Evolutionary conservation across 345 rosid genomes (phyloP), one percentile per base, ranked within the genome.

Genomic region (Camelina laxa): DNA sequence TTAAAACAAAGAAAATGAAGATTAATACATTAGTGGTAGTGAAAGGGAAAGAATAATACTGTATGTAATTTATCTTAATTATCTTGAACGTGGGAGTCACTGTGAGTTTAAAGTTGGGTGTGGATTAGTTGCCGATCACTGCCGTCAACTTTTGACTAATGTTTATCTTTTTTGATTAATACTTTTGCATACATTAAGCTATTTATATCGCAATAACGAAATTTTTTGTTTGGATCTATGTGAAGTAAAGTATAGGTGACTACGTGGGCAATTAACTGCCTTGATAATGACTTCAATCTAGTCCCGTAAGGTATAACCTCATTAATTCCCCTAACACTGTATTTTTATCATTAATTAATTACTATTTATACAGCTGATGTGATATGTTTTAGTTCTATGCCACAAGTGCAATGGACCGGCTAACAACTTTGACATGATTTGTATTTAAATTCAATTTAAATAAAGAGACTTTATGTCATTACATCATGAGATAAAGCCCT

Each of bases 81-180:
- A 11, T 47, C 58, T 22, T 48, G 7, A 30, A 60, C 67, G 53
- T 74, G 65, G 41, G 53, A 55, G 69, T 73, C 65, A 65, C 44
- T 56, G 65, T 33, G 65, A 65, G 67, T 48, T 48, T 74, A 68
- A 68, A 75, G 65, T 30, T 67, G 67, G 61, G 38, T 6, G 73
- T 39, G 53, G 73, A 74, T 76, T 69, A 62, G 70, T 62, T 69
- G 70, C 79, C 62, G 35, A 76, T 76, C 13, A 69, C 70, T 14
- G 66, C 80, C 75, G 71, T 70, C 70, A 77, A 70, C 80, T 77
- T 77, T 77, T 77, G 80, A 77, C 76, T 71, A 71, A 58, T 65
- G 58, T 58, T 65, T 24, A 65, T 48, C n/a, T n/a, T n/a, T n/a
- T 55, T 57, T 65, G 9, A 59, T 70, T 14, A 36, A 55, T 31